Conservation (phyloP, 2,329 filamentous ascomycete genomes). For the Sporothrix pseudoabietina region DNA sequence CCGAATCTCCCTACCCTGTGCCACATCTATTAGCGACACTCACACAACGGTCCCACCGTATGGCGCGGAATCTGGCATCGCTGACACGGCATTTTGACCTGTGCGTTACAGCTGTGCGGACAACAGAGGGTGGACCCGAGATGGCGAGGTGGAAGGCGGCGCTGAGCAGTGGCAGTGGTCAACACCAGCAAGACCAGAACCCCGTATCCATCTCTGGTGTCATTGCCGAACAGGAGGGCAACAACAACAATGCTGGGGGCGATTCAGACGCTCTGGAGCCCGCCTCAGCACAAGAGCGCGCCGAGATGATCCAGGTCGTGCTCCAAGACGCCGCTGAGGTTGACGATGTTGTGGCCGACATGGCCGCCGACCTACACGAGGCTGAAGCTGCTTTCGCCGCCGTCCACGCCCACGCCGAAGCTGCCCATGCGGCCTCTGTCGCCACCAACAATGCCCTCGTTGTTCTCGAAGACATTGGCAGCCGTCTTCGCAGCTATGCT, state of each 20-base stretch:
- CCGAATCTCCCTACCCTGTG: constrained; percentile 45
- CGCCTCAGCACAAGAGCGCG: constrained; percentile 72
- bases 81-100: constrained; percentile 89
- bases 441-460: constrained; percentile 65
- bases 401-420: constrained; percentile 65
- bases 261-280: constrained; percentile 64
- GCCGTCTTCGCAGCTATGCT: constrained; percentile 65
- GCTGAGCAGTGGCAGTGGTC: constrained; percentile 44
- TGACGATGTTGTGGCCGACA: constrained; percentile 67
- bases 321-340: constrained; percentile 69
- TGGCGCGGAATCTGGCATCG: constrained; percentile 78
- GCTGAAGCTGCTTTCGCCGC: constrained; percentile 73
- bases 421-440: constrained; percentile 56
- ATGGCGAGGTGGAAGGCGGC: constrained; percentile 69
- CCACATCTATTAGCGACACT: constrained; percentile 62
- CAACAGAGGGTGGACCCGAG: constrained; percentile 79
- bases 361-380: constrained; percentile 71
- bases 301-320: constrained; percentile 81
- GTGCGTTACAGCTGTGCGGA: constrained; percentile 86
- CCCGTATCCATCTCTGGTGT: constrained; percentile 66
- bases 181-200: constrained; percentile 42
- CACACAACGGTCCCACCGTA: constrained; percentile 74
- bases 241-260: constrained; percentile 36
- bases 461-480: constrained; percentile 67
- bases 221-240: constrained; percentile 58